Percentiles rank a stretch among this genome's conserved stretches.
phyloP scores from a whole-genome alignment of 2,329 filamentous ascomycete genomes.

The Amylocarpus encephaloides region DNA sequence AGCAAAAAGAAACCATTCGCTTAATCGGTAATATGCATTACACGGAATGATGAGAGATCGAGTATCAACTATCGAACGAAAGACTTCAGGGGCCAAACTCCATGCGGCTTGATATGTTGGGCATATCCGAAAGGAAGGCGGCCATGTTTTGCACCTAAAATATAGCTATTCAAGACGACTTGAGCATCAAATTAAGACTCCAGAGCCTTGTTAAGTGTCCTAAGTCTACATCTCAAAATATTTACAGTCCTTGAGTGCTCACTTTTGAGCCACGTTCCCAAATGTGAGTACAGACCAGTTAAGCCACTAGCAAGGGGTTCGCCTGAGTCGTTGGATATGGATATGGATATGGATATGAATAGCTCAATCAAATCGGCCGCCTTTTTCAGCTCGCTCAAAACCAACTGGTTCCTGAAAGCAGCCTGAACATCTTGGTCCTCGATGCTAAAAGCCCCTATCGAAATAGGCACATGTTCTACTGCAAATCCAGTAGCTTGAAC shows the following conservation, averaged over 20 bases:
- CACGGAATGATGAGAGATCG: too few relatives aligned
- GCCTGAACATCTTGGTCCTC: conserved; percentile 23
- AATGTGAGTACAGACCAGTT: conserved; percentile 8
- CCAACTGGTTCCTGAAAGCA: conserved; percentile 21
- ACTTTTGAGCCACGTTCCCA: conserved; percentile 15
- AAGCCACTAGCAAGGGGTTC: conserved; percentile 7
- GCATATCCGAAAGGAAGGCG: not conserved
- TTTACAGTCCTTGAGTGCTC: conserved; percentile 14
- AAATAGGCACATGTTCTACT: conserved; percentile 19
- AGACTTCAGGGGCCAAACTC: too few relatives aligned
- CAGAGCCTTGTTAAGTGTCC: conserved; percentile 4
- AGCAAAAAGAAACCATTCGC: too few relatives aligned
- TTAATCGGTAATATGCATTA: too few relatives aligned
- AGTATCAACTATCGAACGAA: too few relatives aligned
- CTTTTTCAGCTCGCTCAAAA: conserved; percentile 24
- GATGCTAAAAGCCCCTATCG: conserved; percentile 21
- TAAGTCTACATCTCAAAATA: conserved; percentile 11
- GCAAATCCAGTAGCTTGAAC: conserved; percentile 22
- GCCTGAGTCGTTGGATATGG: conserved; percentile 1
- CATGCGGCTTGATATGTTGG: not conserved
- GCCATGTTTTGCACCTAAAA: not conserved
- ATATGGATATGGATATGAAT: conserved; percentile 6
- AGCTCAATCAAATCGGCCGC: conserved; percentile 15
- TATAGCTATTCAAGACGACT: not conserved
- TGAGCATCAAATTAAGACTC: not conserved